These are phyloP conservation scores for Pichia nanzhaoensis DNA, from an alignment of 805 yeast species.

Conservation along the genomic window DNA sequence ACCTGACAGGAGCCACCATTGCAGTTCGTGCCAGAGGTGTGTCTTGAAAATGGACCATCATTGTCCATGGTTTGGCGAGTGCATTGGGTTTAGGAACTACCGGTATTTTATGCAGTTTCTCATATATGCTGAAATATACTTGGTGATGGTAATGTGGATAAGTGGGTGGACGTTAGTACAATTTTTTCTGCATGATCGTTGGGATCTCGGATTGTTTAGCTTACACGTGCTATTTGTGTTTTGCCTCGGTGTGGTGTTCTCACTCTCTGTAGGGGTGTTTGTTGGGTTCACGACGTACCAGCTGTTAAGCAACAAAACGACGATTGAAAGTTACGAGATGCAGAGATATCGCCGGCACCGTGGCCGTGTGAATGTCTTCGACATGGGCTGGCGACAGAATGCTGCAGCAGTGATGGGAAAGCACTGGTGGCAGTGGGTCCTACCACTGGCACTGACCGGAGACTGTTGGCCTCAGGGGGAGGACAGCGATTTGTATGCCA, in stretches of 20 bases:
- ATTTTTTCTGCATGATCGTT: slow-evolving; percentile 36
- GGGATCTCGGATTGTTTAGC: slow-evolving; percentile 36
- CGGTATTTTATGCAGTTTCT: slow-evolving; percentile 75
- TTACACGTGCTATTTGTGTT: slow-evolving; percentile 56
- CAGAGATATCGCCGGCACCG: slow-evolving; percentile 39
- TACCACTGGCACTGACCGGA: slow-evolving; percentile 39
- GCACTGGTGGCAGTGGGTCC: slow-evolving; percentile 56
- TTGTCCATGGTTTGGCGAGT: slow-evolving; percentile 87
- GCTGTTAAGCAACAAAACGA: slow-evolving; percentile 60
- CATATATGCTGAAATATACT: slow-evolving; percentile 43
- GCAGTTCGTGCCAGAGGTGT: slow-evolving; percentile 43
- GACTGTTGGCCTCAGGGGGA: background rate
- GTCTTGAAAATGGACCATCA: slow-evolving; percentile 52
- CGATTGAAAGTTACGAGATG: slow-evolving; percentile 66
- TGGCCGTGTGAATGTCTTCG: slow-evolving; percentile 53
- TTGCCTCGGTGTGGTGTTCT: slow-evolving; percentile 45
- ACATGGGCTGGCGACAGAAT: slow-evolving; percentile 59
- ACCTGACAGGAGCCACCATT: slow-evolving; percentile 55
- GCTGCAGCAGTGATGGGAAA: slow-evolving; percentile 73
- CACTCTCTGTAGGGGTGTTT: slow-evolving; percentile 53
- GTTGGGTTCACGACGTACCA: slow-evolving; percentile 52
- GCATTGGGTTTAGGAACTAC: slow-evolving; percentile 79
- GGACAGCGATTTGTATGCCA: background rate
- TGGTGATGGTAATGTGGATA: slow-evolving; percentile 35
- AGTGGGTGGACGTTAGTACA: slow-evolving; percentile 38